Evolutionary conservation across 257 asterid species (phyloP), one percentile per base, ranked within the genome.

Genomic region (Apocynum venetum): DNA sequence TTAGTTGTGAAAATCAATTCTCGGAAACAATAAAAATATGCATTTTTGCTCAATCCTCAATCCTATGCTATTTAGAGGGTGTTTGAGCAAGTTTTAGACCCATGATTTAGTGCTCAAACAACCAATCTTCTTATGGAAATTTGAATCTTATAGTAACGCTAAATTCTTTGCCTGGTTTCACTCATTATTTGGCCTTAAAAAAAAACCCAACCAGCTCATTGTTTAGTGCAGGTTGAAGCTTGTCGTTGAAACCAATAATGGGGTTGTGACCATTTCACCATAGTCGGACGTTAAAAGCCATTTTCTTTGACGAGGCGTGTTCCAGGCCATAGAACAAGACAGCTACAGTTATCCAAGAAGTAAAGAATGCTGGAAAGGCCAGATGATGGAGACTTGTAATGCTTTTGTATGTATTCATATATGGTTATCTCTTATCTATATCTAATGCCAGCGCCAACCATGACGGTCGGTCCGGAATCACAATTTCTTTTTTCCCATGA

Each of bases 1-100:
- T 67, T 79, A 71, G 64, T 76, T 71, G 85, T 80, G 63, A 82
- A 76, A 63, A 67, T 40, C 77, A 79, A 75, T 61, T 65, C 78
- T 82, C 61, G 75, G 77, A 75, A 75, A 70, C 66, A 25, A 69
- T 38, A 36, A 38, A 31, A 49, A 49, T 49, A 49, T 49, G 13
- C 11, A 49, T 12, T 55, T 12, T 52, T 52, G 57, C 53, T 49
- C 53, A 52, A 20, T 9, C 44, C 20, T 63, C 12, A 43, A 78
- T 56, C 40, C 61, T 78, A 36, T 75, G 71, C 73, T 38, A 59
- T 17, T 20, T 59, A 73, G 74, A 82, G 69, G 64, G 41, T 38
- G 77, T 74, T 57, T 57, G 64, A 57, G 36, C 9, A 19, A 57
- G 64, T 57, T 7, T 7, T 57, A 57, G 36, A 57, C 64, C 64